Evolutionary conservation across 192 early-diverging fungal genomes (phyloP).

Genomic region (Diversispora epigaea): DNA sequence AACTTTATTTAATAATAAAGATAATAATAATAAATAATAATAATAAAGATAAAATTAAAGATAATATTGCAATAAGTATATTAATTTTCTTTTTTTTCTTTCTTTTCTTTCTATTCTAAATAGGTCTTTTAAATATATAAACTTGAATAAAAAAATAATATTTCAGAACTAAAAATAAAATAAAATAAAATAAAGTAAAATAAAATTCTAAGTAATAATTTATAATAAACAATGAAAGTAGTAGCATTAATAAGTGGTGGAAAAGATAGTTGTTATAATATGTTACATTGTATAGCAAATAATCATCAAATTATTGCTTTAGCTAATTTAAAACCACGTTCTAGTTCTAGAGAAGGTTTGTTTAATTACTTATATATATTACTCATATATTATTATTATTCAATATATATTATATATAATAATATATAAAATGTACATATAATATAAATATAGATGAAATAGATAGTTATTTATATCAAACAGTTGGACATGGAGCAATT

Average conservation of each 20-base stretch:
- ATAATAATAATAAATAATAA: too few species aligned
- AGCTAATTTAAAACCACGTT: conserved; percentile 84
- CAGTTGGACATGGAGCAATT: conserved; percentile 92
- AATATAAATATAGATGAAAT: conserved; percentile 65
- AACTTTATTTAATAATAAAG: background rate
- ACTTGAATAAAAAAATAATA: background rate
- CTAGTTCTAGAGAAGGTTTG: conserved; percentile 59
- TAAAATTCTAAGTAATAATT: too few species aligned
- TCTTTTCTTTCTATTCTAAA: background rate
- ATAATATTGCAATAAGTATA: background rate
- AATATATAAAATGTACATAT: background rate
- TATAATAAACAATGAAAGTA: conserved; percentile 22
- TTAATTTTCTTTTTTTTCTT: too few species aligned
- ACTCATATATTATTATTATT: background rate
- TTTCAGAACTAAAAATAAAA: background rate
- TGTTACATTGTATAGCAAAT: conserved; percentile 92
- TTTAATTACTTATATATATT: background rate
- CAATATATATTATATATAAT: too few species aligned
- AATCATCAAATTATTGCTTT: conserved; percentile 93
- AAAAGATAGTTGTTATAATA: conserved; percentile 94
- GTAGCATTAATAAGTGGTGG: conserved; percentile 72
- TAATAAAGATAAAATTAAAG: background rate
- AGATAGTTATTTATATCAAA: conserved; percentile 97
- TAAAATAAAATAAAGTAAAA: background rate
- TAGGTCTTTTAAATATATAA: background rate